Evolutionary conservation across 371 early-diverging fungal species (phyloP).

Genomic region (Funneliformis caledonium): DNA sequence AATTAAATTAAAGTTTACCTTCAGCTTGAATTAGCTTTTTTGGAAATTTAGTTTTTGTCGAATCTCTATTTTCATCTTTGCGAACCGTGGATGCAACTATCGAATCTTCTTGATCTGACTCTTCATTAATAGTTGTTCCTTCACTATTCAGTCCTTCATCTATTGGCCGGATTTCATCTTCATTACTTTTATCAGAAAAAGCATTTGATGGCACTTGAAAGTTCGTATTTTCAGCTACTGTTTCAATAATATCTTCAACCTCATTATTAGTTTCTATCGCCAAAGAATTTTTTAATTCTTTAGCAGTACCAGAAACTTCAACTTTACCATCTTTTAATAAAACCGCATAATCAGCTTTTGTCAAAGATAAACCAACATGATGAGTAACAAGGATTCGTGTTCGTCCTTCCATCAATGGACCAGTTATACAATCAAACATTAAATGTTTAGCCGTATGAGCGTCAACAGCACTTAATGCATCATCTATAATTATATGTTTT

Average conservation of each 20-base stretch:
- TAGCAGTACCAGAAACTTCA: background rate
- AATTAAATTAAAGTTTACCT: background rate
- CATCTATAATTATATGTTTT: conserved; percentile 77
- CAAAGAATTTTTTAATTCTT: background rate
- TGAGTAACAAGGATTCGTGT: conserved; percentile 90
- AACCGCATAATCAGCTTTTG: conserved; percentile 67
- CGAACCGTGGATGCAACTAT: background rate
- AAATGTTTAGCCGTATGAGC: conserved; percentile 91
- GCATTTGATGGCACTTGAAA: background rate
- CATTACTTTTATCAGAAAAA: background rate
- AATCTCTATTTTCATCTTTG: background rate
- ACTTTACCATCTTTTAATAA: background rate
- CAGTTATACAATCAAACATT: conserved; percentile 68
- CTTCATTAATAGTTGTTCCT: conserved; percentile 4
- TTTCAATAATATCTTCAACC: too few relatives aligned
- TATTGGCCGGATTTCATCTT: background rate
- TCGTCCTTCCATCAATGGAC: conserved; percentile 71
- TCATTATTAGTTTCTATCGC: background rate
- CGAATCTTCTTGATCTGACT: background rate
- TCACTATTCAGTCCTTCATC: background rate
- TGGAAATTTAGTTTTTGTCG: background rate
- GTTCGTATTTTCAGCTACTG: background rate
- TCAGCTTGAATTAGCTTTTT: background rate
- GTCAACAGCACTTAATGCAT: conserved; percentile 81
- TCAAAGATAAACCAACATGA: conserved; percentile 76